phyloP scores from a whole-genome alignment of 2,329 filamentous ascomycete genomes.

The Plenodomus biglobosus region DNA sequence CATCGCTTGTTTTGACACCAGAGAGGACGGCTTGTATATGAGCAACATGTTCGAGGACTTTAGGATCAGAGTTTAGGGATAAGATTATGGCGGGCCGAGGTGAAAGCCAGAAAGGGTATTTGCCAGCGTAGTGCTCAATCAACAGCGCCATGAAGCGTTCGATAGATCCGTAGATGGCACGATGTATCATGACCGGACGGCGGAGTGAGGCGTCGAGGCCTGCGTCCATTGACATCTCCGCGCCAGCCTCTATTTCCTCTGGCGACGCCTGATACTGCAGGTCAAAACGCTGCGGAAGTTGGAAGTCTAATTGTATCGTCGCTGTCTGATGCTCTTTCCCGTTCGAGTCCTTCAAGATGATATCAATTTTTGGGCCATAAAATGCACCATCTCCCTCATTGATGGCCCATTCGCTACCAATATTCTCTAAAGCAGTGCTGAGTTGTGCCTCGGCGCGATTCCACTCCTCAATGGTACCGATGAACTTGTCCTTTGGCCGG shows the following conservation, averaged over 20 bases:
- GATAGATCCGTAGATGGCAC: constrained; percentile 80
- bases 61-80: constrained; percentile 65
- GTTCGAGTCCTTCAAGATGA: constrained; percentile 71
- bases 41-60: constrained; percentile 55
- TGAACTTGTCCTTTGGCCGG: constrained; percentile 72
- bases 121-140: constrained; percentile 77
- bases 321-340: constrained; percentile 88
- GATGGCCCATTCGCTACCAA: constrained; percentile 68
- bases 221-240: constrained; percentile 49
- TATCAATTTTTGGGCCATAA: constrained; percentile 90
- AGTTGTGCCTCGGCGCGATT: constrained; percentile 68
- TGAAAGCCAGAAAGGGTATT: constrained; percentile 86
- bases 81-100: constrained; percentile 75
- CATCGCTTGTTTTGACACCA: constrained; percentile 24
- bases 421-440: constrained; percentile 62
- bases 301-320: constrained; percentile 87
- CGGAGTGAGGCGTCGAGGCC: constrained; percentile 29
- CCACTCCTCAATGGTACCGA: constrained; percentile 73
- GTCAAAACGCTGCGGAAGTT: constrained; percentile 79
- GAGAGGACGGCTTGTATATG: constrained; percentile 41
- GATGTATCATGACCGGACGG: constrained; percentile 76
- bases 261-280: constrained; percentile 73
- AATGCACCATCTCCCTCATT: constrained; percentile 86
- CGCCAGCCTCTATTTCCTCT: constrained; percentile 61
- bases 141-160: constrained; percentile 83